Percentiles rank a stretch among this genome's conserved stretches.
These are phyloP conservation scores for Thelonectria blattea DNA, from an alignment of 2,329 filamentous ascomycete species.

Conservation along the genomic window DNA sequence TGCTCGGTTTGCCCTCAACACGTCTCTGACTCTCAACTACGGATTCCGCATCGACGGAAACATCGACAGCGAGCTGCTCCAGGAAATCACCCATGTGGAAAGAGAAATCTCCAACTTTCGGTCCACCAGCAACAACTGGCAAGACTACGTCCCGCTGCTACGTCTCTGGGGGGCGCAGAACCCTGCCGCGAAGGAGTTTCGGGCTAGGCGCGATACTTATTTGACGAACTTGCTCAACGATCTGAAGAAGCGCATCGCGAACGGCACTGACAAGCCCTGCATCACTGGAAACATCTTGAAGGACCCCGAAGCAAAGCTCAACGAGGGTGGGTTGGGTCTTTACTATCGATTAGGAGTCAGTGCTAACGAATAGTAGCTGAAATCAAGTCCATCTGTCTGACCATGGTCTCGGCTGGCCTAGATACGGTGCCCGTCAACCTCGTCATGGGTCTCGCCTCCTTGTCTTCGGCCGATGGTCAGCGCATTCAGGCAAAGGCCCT, in stretches of 20 bases:
- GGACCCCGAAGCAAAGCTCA: conserved; percentile 51
- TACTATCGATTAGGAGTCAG: fast-evolving
- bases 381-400: conserved; percentile 80
- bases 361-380: conserved; percentile 59
- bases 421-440: conserved; percentile 83
- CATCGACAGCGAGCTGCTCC: conserved; percentile 69
- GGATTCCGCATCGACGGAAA: conserved; percentile 76
- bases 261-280: conserved; percentile 49
- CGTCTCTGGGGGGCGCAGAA: conserved; percentile 69
- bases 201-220: conserved; percentile 71
- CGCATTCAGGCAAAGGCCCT: conserved; percentile 73
- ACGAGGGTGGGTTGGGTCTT: conserved; percentile 36
- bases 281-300: conserved; percentile 62
- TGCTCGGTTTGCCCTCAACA: conserved; percentile 78
- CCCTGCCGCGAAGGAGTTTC: conserved; percentile 67
- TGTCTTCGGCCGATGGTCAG: conserved; percentile 71
- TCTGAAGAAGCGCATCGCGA: conserved; percentile 47
- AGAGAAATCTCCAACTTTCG: conserved; percentile 77
- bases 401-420: conserved; percentile 81
- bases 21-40: conserved; percentile 79
- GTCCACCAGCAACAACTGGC: conserved; percentile 82
- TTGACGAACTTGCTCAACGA: conserved; percentile 71
- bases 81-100: conserved; percentile 79
- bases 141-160: conserved; percentile 81
- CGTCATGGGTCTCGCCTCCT: conserved; percentile 79